Evolutionary conservation across 208 protist genomes (phyloP).

Genomic region (Acanthamoeba royreba): DNA sequence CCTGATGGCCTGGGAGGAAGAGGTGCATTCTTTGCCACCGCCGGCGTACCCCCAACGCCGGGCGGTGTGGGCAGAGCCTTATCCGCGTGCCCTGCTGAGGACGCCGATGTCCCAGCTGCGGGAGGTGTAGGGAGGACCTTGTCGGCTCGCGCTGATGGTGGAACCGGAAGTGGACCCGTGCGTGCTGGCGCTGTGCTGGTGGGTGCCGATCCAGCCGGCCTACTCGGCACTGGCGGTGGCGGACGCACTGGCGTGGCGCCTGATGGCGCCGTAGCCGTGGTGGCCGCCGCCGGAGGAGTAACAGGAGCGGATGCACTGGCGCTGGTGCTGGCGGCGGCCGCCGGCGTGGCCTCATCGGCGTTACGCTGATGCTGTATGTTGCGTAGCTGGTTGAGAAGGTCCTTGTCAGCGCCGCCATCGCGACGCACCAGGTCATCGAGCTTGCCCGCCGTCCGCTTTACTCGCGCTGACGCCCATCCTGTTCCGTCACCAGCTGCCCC

Average conservation of each 20-base stretch:
- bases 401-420: not conserved
- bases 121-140: not conserved
- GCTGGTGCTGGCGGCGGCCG: not conserved
- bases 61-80: too few species aligned
- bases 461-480: not conserved
- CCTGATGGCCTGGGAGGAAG: too few species aligned
- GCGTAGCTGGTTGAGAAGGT: not conserved
- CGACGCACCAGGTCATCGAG: not conserved
- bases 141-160: not conserved
- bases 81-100: not conserved
- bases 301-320: not conserved
- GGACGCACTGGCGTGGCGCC: not conserved
- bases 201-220: not conserved
- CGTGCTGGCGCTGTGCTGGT: not conserved
- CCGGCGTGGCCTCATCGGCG: too few species aligned
- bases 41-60: too few species aligned
- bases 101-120: not conserved
- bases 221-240: not conserved
- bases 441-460: not conserved
- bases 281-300: not conserved
- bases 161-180: not conserved
- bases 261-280: not conserved
- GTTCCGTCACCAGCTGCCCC: not conserved
- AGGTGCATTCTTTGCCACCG: not conserved
- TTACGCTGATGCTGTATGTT: not conserved